These are phyloP conservation scores for Malus hybrid DNA, from an alignment of 331 rosid genomes.

Conservation along the genomic window DNA sequence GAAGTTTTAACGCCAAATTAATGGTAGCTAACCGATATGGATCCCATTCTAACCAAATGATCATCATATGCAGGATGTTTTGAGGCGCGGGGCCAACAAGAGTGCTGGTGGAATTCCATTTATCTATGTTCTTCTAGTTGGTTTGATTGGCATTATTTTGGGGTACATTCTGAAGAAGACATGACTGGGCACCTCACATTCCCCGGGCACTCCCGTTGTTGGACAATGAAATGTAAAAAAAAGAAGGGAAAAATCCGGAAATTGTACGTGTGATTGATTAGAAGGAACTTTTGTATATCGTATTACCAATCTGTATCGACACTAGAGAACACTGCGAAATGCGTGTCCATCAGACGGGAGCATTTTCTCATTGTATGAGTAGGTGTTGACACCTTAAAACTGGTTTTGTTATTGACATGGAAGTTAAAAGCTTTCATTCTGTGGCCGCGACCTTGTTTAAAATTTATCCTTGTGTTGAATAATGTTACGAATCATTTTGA, in stretches of 20 bases:
- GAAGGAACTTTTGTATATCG: constrained; percentile 17
- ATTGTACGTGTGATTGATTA: constrained; percentile 29
- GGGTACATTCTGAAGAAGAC: constrained; percentile 75
- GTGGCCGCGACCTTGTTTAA: not conserved
- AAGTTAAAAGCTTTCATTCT: not conserved
- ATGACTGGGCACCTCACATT: constrained; percentile 22
- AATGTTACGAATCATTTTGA: not conserved
- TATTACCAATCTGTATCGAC: constrained; percentile 27
- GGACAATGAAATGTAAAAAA: constrained; percentile 36
- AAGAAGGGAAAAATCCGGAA: constrained; percentile 7
- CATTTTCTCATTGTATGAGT: constrained; percentile 17
- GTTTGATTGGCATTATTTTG: constrained; percentile 62
- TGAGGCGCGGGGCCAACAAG: constrained; percentile 38
- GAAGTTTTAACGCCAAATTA: no score
- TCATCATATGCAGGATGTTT: constrained; percentile 41
- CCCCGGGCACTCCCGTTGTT: not conserved
- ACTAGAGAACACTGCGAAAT: constrained; percentile 18
- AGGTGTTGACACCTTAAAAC: constrained; percentile 11
- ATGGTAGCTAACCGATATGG: not conserved
- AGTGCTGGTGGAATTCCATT: constrained; percentile 44
- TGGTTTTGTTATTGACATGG: constrained; percentile 7
- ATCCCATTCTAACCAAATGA: constrained; percentile 2
- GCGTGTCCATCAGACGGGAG: constrained; percentile 19
- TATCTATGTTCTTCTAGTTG: constrained; percentile 48
- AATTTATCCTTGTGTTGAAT: not conserved